phyloP scores from a whole-genome alignment of 2,329 filamentous ascomycete genomes.

The Monosporascus sp. region DNA sequence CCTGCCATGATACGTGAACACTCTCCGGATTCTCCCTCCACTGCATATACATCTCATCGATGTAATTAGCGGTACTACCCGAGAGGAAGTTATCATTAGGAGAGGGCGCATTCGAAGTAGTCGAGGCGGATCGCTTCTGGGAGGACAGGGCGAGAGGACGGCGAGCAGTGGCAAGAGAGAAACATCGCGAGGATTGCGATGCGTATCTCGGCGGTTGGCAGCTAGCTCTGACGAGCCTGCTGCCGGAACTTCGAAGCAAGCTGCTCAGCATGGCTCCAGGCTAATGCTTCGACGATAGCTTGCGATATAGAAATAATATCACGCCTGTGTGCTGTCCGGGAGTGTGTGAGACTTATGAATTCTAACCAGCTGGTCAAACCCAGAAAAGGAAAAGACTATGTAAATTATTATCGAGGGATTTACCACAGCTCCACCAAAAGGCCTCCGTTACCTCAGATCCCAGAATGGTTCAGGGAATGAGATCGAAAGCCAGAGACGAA shows the following conservation, averaged over 20 bases:
- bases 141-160: conserved; percentile 44
- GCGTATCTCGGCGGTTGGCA: conserved; percentile 34
- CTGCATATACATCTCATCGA: conserved; percentile 98
- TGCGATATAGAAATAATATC: not conserved
- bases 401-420: conserved; percentile 1
- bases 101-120: conserved; percentile 56
- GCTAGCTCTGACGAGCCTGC: conserved; percentile 55
- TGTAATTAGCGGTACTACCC: conserved; percentile 96
- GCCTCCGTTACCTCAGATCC: conserved; percentile 8
- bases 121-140: conserved; percentile 50
- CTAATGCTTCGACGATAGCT: conserved; percentile 28
- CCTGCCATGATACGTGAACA: conserved; percentile 97
- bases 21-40: conserved; percentile 93
- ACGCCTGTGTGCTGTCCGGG: not conserved
- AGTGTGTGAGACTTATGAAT: not conserved
- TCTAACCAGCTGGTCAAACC: not conserved
- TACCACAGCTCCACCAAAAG: conserved; percentile 15
- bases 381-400: conserved; percentile 1
- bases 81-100: conserved; percentile 94
- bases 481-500: conserved; percentile 26
- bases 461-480: conserved; percentile 12
- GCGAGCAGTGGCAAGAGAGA: conserved; percentile 41
- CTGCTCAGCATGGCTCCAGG: conserved; percentile 64
- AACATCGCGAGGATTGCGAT: conserved; percentile 30
- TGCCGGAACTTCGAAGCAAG: conserved; percentile 59